Percentiles rank a stretch among this genome's conserved stretches.
Evolutionary conservation across 1,139 yeast species (phyloP).

Genomic region (Lodderomyces theae): DNA sequence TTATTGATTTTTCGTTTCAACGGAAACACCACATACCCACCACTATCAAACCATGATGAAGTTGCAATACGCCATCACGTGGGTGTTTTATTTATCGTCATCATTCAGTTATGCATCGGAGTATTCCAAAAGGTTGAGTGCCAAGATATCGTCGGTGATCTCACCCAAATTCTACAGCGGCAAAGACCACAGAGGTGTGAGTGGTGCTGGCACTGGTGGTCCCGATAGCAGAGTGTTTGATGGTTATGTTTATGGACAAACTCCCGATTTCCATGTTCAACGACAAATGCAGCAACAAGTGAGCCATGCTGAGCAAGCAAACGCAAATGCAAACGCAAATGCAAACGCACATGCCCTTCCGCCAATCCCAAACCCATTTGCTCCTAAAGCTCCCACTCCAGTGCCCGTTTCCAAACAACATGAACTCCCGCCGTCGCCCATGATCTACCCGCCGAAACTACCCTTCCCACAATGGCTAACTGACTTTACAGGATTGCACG

Average conservation of each 20-base stretch:
- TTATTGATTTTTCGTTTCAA: too few species aligned
- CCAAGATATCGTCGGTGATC: slow-evolving; percentile 6
- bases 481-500: slow-evolving; percentile 65
- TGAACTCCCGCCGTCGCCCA: slow-evolving; percentile 11
- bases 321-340: neutral
- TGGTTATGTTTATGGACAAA: neutral
- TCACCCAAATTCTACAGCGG: slow-evolving; percentile 4
- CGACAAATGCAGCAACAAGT: neutral
- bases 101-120: neutral
- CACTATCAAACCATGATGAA: too few species aligned
- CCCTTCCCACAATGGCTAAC: slow-evolving; percentile 80
- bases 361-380: too few species aligned
- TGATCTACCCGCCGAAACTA: slow-evolving; percentile 16
- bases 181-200: neutral
- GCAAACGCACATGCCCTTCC: too few species aligned
- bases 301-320: neutral
- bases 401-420: neutral
- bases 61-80: neutral
- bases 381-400: too few species aligned
- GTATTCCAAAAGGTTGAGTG: slow-evolving; percentile 2
- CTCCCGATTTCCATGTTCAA: slow-evolving; percentile 1
- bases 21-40: too few species aligned
- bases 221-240: neutral
- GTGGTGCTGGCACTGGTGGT: neutral
- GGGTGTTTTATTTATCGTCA: neutral